Base-by-base conservation (phyloP, 192 early-diverging fungal genomes). In the Kickxella alabastrina region DNA sequence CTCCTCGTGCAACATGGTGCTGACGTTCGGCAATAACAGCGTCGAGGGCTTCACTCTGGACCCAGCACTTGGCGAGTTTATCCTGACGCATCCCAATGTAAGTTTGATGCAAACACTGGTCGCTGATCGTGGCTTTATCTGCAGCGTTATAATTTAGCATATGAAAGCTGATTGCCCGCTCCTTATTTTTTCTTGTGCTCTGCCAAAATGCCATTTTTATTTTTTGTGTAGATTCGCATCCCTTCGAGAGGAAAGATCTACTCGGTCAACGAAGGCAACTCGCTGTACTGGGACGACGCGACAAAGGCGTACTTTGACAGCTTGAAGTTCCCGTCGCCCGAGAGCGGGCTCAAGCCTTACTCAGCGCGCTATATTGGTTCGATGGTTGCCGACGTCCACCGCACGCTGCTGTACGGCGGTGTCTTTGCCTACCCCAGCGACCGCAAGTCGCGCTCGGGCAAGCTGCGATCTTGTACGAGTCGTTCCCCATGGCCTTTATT, bases 351-450 rank as follows among this genome's bases (percentile, higher is more conserved):
- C 67, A 85, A 87, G 62, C 90, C 90, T 14, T 97, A 97, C 79
- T 86, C 85, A 22, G 91, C 92, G 24, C 87, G 95, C 62, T 97
- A 98, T 75, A 91, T 98, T 24, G 96, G 96, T 13, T 92, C 89
- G 43, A 98, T 98, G 96, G 96, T 98, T 10, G 92, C 93, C 35
- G 96, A 98, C 79, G 89, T 98, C 22, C 94, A 97, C 79, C 86
- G 94, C 47, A 97, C 94, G 35, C 71, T 96, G 38, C 80, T 93
- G 28, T 93, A 92, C 43, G 89, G 90, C 51, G 91, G 89, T n/a
- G 82, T 92, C 46, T 93, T 92, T 79, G 80, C 88, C 52, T 92
- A 95, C 65, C 91, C 91, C 1, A 83, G 82, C 49, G 84, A 86
- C 52, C 78, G 73, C 65, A 87, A 81, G 71, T 88, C 87, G 42